phyloP scores from a whole-genome alignment of 768 basidiomycete species.

The Hypsizygus marmoreus region DNA sequence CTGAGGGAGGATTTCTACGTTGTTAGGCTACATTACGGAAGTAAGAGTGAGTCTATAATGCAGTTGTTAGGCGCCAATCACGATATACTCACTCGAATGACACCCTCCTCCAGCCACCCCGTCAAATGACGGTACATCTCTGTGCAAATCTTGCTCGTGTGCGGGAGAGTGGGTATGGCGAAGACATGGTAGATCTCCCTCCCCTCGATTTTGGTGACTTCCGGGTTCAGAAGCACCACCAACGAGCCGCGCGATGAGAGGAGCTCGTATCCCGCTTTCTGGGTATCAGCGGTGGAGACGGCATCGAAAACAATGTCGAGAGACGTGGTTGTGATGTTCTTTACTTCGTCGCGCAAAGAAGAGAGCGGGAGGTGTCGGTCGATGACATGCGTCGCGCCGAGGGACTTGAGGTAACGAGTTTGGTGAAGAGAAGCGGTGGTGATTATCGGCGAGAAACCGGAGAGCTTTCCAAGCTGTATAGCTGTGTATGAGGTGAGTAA shows the following conservation, averaged over 20 bases:
- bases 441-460: conserved; percentile 42
- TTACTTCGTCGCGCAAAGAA: conserved; percentile 22
- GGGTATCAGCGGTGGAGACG: conserved; percentile 24
- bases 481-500: conserved; percentile 18
- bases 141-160: conserved; percentile 15
- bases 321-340: conserved; percentile 22
- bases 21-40: conserved; percentile 38
- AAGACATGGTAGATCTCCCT: conserved; percentile 9
- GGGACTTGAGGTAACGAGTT: conserved; percentile 28
- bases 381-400: conserved; percentile 40
- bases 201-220: conserved; percentile 36
- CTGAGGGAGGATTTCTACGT: conserved; percentile 38
- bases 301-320: conserved; percentile 29
- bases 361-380: conserved; percentile 23
- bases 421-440: conserved; percentile 41
- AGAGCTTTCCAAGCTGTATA: conserved; percentile 41
- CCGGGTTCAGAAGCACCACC: conserved; percentile 32
- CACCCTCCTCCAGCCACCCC: conserved; percentile 26
- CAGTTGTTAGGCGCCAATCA: no score
- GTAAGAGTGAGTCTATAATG: not conserved
- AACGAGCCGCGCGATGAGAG: conserved; percentile 37
- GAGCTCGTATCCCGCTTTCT: conserved; percentile 24
- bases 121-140: conserved; percentile 16
- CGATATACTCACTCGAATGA: conserved; percentile 26
- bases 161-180: conserved; percentile 22